Evolutionary conservation across 192 early-diverging fungal genomes (phyloP).

Genomic region (Linnemannia hyalina): DNA sequence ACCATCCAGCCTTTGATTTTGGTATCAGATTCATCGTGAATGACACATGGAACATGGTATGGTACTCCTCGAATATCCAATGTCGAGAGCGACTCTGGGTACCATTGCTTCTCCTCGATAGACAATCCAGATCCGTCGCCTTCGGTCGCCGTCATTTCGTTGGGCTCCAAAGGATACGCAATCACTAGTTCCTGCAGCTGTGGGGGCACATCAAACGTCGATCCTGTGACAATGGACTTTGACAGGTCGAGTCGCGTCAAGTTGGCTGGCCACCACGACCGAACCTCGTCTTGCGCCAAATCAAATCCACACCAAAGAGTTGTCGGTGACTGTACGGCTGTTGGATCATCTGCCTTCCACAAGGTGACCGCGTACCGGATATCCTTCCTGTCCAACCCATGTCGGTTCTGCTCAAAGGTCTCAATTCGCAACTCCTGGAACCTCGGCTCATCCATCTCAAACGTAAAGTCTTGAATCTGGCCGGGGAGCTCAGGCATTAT

Average conservation of each 20-base stretch:
- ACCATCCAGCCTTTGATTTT: conserved; percentile 33
- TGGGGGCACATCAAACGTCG: conserved; percentile 31
- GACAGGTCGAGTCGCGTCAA: conserved; percentile 30
- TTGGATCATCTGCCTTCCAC: conserved; percentile 10
- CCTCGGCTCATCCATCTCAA: conserved; percentile 30
- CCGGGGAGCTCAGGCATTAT: conserved; percentile 28
- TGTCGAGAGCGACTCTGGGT: conserved; percentile 12
- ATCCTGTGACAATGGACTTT: conserved; percentile 2
- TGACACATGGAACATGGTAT: conserved; percentile 29
- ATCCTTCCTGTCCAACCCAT: conserved; percentile 18
- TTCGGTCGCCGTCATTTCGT: neutral
- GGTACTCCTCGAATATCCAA: conserved; percentile 32
- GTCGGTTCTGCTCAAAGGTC: conserved; percentile 10
- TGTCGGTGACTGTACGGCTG: neutral
- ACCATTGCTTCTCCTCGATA: conserved; percentile 22
- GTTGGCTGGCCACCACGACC: conserved; percentile 42
- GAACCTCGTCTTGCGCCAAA: neutral
- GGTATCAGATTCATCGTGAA: conserved; percentile 15
- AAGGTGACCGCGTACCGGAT: conserved; percentile 13
- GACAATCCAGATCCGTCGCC: neutral
- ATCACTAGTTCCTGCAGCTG: conserved; percentile 24
- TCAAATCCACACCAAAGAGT: conserved; percentile 15
- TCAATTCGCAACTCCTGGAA: conserved; percentile 25
- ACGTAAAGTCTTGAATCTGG: conserved; percentile 28
- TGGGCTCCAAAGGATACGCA: conserved; percentile 27